phyloP scores from a whole-genome alignment of 2,329 filamentous ascomycete genomes.

The Helminthosporium solani region DNA sequence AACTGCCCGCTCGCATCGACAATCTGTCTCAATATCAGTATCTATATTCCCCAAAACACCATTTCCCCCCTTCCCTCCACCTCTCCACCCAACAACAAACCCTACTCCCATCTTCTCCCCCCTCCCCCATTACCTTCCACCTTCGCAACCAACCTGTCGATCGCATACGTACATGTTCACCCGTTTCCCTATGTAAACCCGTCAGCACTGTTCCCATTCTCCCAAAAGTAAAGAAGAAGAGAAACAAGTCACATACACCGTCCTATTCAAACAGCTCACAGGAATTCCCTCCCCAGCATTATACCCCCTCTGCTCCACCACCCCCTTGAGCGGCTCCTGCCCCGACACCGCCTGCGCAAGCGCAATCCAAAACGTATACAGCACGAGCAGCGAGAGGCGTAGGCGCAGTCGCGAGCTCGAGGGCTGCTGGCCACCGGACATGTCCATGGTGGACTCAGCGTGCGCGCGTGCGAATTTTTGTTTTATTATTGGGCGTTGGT shows the following conservation, averaged over 20 bases:
- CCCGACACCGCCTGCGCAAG: constrained; percentile 44
- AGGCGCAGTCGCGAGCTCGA: background rate
- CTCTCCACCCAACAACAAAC: background rate
- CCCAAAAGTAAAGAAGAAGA: too few species aligned
- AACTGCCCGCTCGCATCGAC: constrained; percentile 78
- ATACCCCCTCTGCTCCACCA: constrained; percentile 42
- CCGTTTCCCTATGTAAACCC: constrained; percentile 65
- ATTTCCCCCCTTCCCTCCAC: too few species aligned
- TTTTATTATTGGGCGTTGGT: too few species aligned
- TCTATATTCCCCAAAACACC: too few species aligned
- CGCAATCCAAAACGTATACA: constrained; percentile 31
- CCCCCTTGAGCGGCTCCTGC: constrained; percentile 44
- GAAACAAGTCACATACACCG: constrained; percentile 44
- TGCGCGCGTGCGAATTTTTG: too few species aligned
- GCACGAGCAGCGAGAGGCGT: constrained; percentile 24
- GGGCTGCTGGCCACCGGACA: too few species aligned
- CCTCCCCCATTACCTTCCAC: background rate
- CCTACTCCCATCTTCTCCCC: background rate
- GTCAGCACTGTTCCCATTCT: constrained; percentile 9
- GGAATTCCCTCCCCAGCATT: constrained; percentile 52
- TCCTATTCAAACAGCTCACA: constrained; percentile 54
- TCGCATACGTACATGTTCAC: constrained; percentile 64
- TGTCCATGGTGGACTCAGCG: too few species aligned
- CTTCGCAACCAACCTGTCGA: too few species aligned
- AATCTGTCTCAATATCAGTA: constrained; percentile 49